Evolutionary conservation across 805 yeast species (phyloP).

Genomic region (Candida schatavii): DNA sequence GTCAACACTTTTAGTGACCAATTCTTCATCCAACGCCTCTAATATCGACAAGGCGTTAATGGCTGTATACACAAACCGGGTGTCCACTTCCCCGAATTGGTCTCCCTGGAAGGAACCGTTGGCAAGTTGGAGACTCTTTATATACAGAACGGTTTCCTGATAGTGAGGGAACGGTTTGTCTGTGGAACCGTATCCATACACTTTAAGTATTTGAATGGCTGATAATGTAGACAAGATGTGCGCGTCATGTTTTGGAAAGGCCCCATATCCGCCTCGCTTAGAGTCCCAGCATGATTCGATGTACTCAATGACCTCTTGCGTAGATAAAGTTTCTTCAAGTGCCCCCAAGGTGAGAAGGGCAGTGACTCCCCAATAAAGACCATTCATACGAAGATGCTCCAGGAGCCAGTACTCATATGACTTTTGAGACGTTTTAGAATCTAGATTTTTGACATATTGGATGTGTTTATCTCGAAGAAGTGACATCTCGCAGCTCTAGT

Average conservation of each 20-base stretch:
- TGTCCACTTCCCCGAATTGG: slow-evolving; percentile 86
- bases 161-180: background rate
- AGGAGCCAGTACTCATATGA: slow-evolving; percentile 81
- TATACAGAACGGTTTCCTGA: slow-evolving; percentile 16
- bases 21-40: slow-evolving; percentile 54
- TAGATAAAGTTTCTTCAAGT: slow-evolving; percentile 52
- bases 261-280: slow-evolving; percentile 77
- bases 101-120: slow-evolving; percentile 90
- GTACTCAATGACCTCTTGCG: slow-evolving; percentile 61
- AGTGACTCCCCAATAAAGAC: slow-evolving; percentile 92
- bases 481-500: background rate
- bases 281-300: slow-evolving; percentile 64
- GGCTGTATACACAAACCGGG: slow-evolving; percentile 85
- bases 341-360: slow-evolving; percentile 64
- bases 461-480: slow-evolving; percentile 28
- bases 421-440: slow-evolving; percentile 33
- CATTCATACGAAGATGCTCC: slow-evolving; percentile 87
- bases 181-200: slow-evolving; percentile 56
- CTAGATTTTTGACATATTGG: slow-evolving; percentile 33
- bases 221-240: slow-evolving; percentile 83
- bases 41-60: slow-evolving; percentile 69
- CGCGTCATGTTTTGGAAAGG: slow-evolving; percentile 86
- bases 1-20: slow-evolving; percentile 59
- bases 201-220: slow-evolving; percentile 75
- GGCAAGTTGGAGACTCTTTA: slow-evolving; percentile 44